Evolutionary conservation across 164 flowering plant species (phyloP).

Genomic region (Dillenia suffruticosa): DNA sequence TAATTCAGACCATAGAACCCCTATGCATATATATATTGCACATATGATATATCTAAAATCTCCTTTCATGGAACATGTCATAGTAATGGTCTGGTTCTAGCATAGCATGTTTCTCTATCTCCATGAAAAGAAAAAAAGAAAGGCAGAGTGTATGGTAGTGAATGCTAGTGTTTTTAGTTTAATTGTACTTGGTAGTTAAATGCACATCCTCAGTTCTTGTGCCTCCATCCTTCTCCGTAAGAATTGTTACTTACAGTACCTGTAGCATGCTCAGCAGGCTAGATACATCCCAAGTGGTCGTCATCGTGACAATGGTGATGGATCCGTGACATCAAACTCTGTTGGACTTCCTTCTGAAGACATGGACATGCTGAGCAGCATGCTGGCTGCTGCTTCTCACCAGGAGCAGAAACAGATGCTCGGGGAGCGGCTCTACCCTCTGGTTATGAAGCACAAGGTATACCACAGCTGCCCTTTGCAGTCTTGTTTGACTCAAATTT

Average conservation of each 20-base stretch:
- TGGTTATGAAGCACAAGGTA: slow-evolving; percentile 70
- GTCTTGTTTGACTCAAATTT: too few species aligned
- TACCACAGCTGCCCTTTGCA: too few species aligned
- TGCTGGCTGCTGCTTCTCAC: slow-evolving; percentile 73
- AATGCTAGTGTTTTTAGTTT: too few species aligned
- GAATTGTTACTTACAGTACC: background rate
- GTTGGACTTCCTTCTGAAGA: slow-evolving; percentile 30
- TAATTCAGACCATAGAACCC: too few species aligned
- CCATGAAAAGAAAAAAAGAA: background rate
- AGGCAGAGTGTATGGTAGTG: too few species aligned
- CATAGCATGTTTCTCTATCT: background rate
- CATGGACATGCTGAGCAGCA: slow-evolving; percentile 52
- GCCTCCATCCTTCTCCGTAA: too few species aligned
- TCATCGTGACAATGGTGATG: slow-evolving; percentile 31
- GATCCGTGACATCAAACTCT: slow-evolving; percentile 30
- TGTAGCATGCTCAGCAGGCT: slow-evolving; percentile 38
- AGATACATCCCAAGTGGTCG: slow-evolving; percentile 52
- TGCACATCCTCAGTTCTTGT: too few species aligned
- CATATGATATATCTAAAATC: too few species aligned
- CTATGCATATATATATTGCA: too few species aligned
- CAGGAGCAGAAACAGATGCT: slow-evolving; percentile 71
- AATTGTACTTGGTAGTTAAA: too few species aligned
- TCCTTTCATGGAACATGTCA: too few species aligned
- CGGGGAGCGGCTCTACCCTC: slow-evolving; percentile 78
- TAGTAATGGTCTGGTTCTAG: too few species aligned